These are phyloP conservation scores for Ustilago bromivora DNA, from an alignment of 1,284 basidiomycete genomes.

Conservation along the genomic window DNA sequence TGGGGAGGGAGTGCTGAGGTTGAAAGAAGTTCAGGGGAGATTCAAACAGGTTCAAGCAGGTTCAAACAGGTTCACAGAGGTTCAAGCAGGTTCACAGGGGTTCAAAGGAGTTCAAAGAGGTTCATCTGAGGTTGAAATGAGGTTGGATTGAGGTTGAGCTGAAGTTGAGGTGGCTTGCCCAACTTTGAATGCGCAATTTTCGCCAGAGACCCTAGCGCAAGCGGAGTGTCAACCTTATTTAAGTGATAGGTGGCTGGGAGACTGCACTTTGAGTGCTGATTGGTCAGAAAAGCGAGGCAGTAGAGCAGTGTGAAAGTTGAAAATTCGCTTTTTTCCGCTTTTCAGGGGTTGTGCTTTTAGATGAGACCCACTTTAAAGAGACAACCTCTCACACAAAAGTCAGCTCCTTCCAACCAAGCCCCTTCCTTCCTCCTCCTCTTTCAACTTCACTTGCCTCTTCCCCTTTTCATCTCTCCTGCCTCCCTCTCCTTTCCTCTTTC, in stretches of 20 bases:
- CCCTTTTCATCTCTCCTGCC: background rate
- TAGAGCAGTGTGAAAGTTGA: slow-evolving; percentile 13
- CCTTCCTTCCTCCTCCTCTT: background rate
- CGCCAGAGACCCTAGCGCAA: slow-evolving; percentile 15
- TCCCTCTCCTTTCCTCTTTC: background rate
- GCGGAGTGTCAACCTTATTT: slow-evolving; percentile 2
- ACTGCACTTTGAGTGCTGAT: background rate
- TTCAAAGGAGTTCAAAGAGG: background rate
- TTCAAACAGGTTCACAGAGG: background rate
- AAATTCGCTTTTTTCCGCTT: slow-evolving; percentile 1
- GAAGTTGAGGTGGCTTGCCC: background rate
- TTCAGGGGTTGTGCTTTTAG: background rate
- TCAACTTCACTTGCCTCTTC: background rate
- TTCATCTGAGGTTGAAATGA: slow-evolving; percentile 3
- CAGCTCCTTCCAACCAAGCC: background rate
- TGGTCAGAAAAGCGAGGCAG: slow-evolving; percentile 7
- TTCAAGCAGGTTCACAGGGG: background rate
- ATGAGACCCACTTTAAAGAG: background rate
- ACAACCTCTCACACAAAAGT: slow-evolving; percentile 4
- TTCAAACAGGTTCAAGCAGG: slow-evolving; percentile 1
- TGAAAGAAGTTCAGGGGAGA: slow-evolving; percentile 2
- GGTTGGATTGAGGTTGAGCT: slow-evolving; percentile 8
- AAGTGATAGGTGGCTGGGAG: background rate
- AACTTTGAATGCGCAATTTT: background rate
- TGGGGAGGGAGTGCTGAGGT: background rate